Conservation (phyloP, 2,329 filamentous ascomycete genomes). For the Fusarium luffae region DNA sequence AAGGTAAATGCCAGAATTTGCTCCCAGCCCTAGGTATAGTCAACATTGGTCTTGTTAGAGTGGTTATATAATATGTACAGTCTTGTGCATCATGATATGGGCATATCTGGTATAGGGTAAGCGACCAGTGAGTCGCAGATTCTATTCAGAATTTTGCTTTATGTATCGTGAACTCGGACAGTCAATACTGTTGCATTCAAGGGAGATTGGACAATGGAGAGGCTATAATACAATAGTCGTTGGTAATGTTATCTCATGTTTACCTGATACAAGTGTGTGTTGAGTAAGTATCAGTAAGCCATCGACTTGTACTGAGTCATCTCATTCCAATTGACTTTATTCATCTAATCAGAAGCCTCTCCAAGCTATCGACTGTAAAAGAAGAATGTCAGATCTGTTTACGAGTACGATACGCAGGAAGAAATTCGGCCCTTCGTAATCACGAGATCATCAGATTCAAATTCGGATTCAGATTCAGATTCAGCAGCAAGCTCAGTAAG, state of each 20-base stretch:
- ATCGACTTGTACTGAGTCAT: not conserved
- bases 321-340: not conserved
- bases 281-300: conserved; percentile 33
- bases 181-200: not conserved
- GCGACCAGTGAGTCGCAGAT: not conserved
- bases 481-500: not conserved
- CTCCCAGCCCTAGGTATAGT: not conserved
- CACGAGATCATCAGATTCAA: not conserved
- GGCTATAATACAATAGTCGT: not conserved
- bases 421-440: not conserved
- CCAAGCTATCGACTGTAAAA: not conserved
- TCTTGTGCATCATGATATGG: not conserved
- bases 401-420: not conserved
- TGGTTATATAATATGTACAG: not conserved
- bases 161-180: not conserved
- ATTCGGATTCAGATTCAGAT: not conserved
- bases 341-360: not conserved
- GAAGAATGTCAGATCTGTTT: not conserved
- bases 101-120: not conserved
- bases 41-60: not conserved
- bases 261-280: not conserved
- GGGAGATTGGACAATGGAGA: not conserved
- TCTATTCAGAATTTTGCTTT: not conserved
- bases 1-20: not conserved
- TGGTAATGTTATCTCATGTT: conserved; percentile 8